Base-by-base conservation (phyloP, 2,329 filamentous ascomycete genomes). In the Fusarium succisae region DNA sequence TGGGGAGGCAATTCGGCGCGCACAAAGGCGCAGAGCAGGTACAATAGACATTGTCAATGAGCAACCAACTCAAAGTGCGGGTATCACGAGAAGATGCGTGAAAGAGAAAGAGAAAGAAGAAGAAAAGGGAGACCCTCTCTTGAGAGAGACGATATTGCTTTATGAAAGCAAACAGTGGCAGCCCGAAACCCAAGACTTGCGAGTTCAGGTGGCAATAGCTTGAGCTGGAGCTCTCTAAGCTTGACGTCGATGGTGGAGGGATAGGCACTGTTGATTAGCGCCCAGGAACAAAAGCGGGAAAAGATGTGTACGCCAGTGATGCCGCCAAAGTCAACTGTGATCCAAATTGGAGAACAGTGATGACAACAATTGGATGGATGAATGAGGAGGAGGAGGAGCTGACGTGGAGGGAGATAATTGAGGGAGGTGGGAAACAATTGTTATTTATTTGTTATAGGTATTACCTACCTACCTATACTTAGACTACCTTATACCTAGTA, bases 21-120 rank as follows among this genome's bases (percentile, higher is more conserved):
- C 73, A 58, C 75, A 78, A 24, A 78, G 78, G 45, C 81, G 80
- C 44, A 82, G 61, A 54, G 78, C 50, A 59, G 79, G 77, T 43
- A 77, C 69, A 65, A 81, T 65, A 37, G 77, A 67, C 66, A 75
- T 75, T 32, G 35, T 57, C 50, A 24, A 60, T 12, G 50, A 39
- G 51, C 38, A 66, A 68, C 38, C 38, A 66, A 68, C 38, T 44
- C 50, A 47, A 61, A 48, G 50, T 24, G 45, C 32, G 41, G 50
- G 17, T 22, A 28, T 44, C 26, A 39, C n/a, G 47, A 43, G 38
- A 45, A 60, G n/a, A 53, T 35, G 50, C 14, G 41, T 38, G 35
- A 47, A 56, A 38, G 30, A 30, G 32, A 35, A 35, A 17, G 38
- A 50, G 22, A 14, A 30, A 30, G 26, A 22, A 50, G 26, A 15